Conservation (phyloP, 2,329 filamentous ascomycete species). For the Aspergillus tamarii region DNA sequence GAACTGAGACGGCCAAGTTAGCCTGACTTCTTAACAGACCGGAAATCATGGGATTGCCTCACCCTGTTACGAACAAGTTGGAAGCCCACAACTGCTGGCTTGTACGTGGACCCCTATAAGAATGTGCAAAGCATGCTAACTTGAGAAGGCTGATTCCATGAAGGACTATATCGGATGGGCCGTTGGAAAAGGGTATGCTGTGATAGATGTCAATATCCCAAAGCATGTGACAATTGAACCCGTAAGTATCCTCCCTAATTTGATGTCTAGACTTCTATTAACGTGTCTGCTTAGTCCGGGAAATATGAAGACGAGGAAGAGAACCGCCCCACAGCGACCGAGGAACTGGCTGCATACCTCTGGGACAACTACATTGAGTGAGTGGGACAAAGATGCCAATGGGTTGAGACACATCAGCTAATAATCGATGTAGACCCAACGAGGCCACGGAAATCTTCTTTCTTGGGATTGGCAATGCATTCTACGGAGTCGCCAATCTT, state of each 20-base stretch:
- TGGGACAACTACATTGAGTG: conserved; percentile 97
- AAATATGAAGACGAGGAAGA: conserved; percentile 51
- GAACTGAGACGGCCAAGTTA: not conserved
- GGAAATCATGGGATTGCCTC: conserved; percentile 68
- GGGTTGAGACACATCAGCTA: not conserved
- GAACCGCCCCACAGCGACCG: conserved; percentile 59
- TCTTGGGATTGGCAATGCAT: conserved; percentile 87
- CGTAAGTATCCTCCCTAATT: conserved; percentile 44
- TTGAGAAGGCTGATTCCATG: conserved; percentile 73
- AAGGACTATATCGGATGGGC: conserved; percentile 86
- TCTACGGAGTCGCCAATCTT: conserved; percentile 79
- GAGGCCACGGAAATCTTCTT: conserved; percentile 76
- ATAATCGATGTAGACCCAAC: conserved; percentile 53
- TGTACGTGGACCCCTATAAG: conserved; percentile 57
- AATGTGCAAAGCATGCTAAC: conserved; percentile 30
- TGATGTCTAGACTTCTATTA: not conserved
- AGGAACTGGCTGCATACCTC: conserved; percentile 79
- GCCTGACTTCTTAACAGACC: conserved; percentile 55
- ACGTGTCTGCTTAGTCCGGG: conserved; percentile 29
- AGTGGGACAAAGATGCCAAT: conserved; percentile 22
- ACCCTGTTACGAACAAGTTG: conserved; percentile 71
- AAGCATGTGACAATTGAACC: conserved; percentile 70
- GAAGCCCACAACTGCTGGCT: conserved; percentile 87
- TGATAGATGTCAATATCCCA: conserved; percentile 91
- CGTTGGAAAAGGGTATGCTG: conserved; percentile 71